Percentiles rank a stretch among this genome's conserved stretches.
phyloP scores from a whole-genome alignment of 768 basidiomycete genomes.

The Russula sp. region DNA sequence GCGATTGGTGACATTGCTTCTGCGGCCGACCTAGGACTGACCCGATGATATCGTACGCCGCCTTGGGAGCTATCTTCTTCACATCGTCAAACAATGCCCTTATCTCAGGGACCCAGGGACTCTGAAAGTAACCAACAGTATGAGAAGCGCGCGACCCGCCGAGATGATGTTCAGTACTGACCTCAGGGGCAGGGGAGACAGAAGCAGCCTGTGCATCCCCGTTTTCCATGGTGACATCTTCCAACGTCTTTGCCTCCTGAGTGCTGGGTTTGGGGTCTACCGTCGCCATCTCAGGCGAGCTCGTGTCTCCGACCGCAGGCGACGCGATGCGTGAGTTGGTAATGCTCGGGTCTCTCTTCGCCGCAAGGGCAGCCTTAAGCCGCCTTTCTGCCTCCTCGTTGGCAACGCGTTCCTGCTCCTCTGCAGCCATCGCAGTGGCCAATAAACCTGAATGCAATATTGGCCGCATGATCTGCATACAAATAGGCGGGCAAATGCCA shows the following conservation, averaged over 20 bases:
- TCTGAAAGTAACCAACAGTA: slow-evolving; percentile 31
- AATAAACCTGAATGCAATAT: slow-evolving; percentile 57
- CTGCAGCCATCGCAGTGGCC: slow-evolving; percentile 53
- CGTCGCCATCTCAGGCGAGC: background rate
- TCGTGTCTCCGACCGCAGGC: slow-evolving; percentile 34
- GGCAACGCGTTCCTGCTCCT: slow-evolving; percentile 61
- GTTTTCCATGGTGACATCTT: slow-evolving; percentile 49
- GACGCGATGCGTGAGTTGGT: slow-evolving; percentile 56
- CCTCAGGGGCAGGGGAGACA: slow-evolving; percentile 11
- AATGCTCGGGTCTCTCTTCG: slow-evolving; percentile 62
- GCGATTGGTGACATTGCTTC: background rate
- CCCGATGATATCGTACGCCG: slow-evolving; percentile 62
- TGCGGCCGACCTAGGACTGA: slow-evolving; percentile 33
- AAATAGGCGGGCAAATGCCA: slow-evolving; percentile 76
- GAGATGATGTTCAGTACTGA: background rate
- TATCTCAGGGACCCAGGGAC: slow-evolving; percentile 76
- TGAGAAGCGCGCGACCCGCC: background rate
- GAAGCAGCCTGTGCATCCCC: slow-evolving; percentile 29
- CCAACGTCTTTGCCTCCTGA: slow-evolving; percentile 12
- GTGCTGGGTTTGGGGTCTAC: slow-evolving; percentile 1
- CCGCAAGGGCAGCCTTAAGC: slow-evolving; percentile 70
- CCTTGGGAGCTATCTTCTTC: slow-evolving; percentile 60
- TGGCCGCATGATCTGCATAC: slow-evolving; percentile 92
- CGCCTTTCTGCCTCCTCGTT: slow-evolving; percentile 75
- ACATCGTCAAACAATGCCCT: slow-evolving; percentile 68